Evolutionary conservation across 495 filamentous ascomycete genomes (phyloP).

Genomic region (Xeromyces bisporus): DNA sequence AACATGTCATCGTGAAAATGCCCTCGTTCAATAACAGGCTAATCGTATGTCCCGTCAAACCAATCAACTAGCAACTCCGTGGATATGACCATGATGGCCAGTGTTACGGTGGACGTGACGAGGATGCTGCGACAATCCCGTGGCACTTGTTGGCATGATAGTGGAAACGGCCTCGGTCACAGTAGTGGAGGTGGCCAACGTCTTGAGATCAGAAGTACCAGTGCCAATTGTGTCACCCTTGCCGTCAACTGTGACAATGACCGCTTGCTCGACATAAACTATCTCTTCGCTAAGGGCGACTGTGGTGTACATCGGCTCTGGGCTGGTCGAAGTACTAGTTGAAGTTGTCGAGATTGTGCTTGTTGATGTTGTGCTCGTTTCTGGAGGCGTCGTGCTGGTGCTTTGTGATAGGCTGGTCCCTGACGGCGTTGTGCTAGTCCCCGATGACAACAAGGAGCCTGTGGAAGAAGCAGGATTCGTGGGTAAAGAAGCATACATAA

Average conservation of each 20-base stretch:
- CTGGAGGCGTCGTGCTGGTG: constrained; percentile 2
- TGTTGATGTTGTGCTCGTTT: constrained; percentile 6
- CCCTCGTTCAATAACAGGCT: too few species aligned
- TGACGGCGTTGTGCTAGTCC: background rate
- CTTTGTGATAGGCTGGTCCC: constrained; percentile 1
- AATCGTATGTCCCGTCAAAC: too few species aligned
- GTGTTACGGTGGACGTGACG: too few species aligned
- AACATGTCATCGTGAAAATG: too few species aligned
- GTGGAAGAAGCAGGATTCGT: constrained; percentile 1
- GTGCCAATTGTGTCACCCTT: constrained; percentile 13
- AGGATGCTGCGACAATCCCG: background rate
- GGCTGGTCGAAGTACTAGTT: constrained; percentile 9
- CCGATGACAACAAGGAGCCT: constrained; percentile 2
- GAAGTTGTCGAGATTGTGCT: constrained; percentile 2
- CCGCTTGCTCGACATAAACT: constrained; percentile 20
- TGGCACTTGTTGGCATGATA: constrained; percentile 7
- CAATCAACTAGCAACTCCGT: too few species aligned
- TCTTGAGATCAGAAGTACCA: constrained; percentile 7
- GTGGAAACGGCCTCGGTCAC: constrained; percentile 11
- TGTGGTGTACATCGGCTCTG: constrained; percentile 12
- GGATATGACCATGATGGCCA: too few species aligned
- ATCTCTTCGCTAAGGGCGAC: constrained; percentile 17
- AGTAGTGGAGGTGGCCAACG: constrained; percentile 10
- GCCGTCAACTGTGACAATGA: constrained; percentile 20
- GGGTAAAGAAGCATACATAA: constrained; percentile 6